Percentiles rank a stretch among this genome's conserved stretches.
These are phyloP conservation scores for Aegilops sharonensis DNA, from an alignment of 176 grass and related monocot genomes.

Conservation along the genomic window DNA sequence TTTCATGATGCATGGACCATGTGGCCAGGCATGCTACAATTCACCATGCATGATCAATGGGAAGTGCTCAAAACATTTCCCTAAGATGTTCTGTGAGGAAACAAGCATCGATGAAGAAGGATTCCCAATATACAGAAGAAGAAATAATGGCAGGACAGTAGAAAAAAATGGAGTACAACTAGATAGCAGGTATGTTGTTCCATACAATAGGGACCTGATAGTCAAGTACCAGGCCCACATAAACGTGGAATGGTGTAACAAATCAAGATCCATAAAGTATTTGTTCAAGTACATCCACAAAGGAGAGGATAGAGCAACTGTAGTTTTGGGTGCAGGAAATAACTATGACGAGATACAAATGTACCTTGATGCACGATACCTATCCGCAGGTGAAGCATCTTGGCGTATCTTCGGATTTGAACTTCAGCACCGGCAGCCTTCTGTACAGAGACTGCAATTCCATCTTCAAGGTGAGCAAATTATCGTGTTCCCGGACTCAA, in stretches of 20 bases:
- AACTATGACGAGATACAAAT: constrained; percentile 27
- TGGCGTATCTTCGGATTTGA: constrained; percentile 31
- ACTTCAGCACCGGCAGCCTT: constrained; percentile 27
- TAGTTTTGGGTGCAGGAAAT: neutral
- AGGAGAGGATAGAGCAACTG: neutral
- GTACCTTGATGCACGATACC: constrained; percentile 37
- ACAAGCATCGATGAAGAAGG: constrained; percentile 28
- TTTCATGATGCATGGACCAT: no score
- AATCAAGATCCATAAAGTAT: constrained; percentile 34
- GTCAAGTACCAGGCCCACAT: constrained; percentile 39
- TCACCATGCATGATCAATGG: no score
- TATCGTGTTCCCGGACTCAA: neutral
- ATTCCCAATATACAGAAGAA: constrained; percentile 21
- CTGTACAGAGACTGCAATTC: constrained; percentile 14
- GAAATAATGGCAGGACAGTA: neutral
- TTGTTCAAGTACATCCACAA: constrained; percentile 45
- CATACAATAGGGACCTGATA: neutral
- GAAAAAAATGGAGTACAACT: neutral
- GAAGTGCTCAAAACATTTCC: constrained; percentile 27
- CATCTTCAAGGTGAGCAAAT: constrained; percentile 29
- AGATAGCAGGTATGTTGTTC: constrained; percentile 26
- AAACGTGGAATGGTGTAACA: constrained; percentile 32
- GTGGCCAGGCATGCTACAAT: no score
- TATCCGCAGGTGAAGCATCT: constrained; percentile 12
- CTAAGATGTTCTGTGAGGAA: neutral